Percentiles rank a stretch among this genome's conserved stretches.
These are phyloP conservation scores for Lentinus brumalis DNA, from an alignment of 768 basidiomycete species.

Conservation along the genomic window DNA sequence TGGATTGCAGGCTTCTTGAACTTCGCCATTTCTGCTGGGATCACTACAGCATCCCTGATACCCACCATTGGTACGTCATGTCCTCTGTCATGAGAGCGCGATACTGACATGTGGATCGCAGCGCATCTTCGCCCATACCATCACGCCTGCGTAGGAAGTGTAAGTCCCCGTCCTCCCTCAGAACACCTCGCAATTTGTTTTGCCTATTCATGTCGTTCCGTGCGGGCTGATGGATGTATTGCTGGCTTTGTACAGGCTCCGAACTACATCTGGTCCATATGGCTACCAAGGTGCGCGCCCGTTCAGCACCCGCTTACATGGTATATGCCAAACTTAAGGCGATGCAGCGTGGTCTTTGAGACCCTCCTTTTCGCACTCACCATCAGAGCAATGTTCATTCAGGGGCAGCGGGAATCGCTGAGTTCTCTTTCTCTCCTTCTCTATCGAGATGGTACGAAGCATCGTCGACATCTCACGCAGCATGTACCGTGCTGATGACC, in stretches of 20 bases:
- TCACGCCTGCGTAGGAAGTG: constrained; percentile 29
- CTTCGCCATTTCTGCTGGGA: constrained; percentile 20
- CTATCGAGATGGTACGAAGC: constrained; percentile 28
- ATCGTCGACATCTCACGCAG: neutral
- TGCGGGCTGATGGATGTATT: too few relatives aligned
- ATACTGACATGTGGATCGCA: constrained; percentile 8
- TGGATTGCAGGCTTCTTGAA: constrained; percentile 25
- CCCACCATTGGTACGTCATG: constrained; percentile 25
- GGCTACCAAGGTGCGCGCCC: constrained; percentile 27
- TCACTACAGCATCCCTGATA: constrained; percentile 27
- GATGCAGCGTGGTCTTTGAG: constrained; percentile 28
- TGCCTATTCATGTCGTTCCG: too few relatives aligned
- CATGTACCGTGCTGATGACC: neutral
- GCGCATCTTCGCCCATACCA: constrained; percentile 25
- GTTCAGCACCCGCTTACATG: neutral
- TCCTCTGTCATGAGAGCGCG: neutral
- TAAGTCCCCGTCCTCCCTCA: constrained; percentile 8
- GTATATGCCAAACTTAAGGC: neutral
- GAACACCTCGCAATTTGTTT: neutral
- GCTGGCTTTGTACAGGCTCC: constrained; percentile 22
- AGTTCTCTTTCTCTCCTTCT: constrained; percentile 27
- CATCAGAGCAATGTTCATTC: constrained; percentile 24
- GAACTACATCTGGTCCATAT: constrained; percentile 28
- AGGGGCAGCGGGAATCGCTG: constrained; percentile 24
- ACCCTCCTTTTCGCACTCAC: constrained; percentile 31